Evolutionary conservation across 352 stramenopile genomes (phyloP).

Genomic region (Phytophthora quininea): DNA sequence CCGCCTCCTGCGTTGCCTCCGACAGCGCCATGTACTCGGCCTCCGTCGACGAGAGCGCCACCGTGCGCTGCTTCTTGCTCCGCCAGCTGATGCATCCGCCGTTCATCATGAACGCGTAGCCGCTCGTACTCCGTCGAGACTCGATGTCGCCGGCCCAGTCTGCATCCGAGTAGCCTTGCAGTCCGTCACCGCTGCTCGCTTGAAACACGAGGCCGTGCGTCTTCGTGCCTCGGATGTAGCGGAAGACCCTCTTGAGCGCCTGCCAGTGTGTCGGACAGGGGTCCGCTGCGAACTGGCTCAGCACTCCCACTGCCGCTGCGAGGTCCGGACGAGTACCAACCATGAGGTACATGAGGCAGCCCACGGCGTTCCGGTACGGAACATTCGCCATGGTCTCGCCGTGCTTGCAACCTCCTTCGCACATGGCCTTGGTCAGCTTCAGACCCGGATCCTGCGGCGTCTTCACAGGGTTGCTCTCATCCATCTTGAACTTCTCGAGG

Average conservation of each 20-base stretch:
- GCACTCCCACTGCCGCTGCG: neutral
- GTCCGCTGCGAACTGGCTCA: slow-evolving; percentile 18
- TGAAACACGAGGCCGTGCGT: slow-evolving; percentile 3
- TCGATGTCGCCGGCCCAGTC: too few species aligned
- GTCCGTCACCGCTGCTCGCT: too few species aligned
- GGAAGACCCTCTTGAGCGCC: slow-evolving; percentile 13
- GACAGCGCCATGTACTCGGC: slow-evolving; percentile 16
- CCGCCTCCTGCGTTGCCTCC: slow-evolving; percentile 8
- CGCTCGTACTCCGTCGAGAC: too few species aligned
- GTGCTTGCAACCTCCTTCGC: neutral
- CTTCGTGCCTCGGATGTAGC: slow-evolving; percentile 13
- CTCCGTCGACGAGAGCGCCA: neutral
- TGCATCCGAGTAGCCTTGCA: too few species aligned
- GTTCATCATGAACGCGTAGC: slow-evolving; percentile 2
- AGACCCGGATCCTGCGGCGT: neutral
- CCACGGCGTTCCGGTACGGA: slow-evolving; percentile 10
- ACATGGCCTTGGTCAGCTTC: neutral
- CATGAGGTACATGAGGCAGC: slow-evolving; percentile 19
- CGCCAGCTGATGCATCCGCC: slow-evolving; percentile 5
- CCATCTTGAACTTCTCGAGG: slow-evolving; percentile 17
- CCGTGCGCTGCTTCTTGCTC: slow-evolving; percentile 2
- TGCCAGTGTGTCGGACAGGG: slow-evolving; percentile 1
- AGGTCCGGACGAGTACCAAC: slow-evolving; percentile 15
- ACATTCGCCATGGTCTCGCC: slow-evolving; percentile 8
- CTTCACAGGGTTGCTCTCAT: too few species aligned